Evolutionary conservation across 345 rosid species (phyloP), one percentile per base, ranked within the genome.

Genomic region (Salix brachista): DNA sequence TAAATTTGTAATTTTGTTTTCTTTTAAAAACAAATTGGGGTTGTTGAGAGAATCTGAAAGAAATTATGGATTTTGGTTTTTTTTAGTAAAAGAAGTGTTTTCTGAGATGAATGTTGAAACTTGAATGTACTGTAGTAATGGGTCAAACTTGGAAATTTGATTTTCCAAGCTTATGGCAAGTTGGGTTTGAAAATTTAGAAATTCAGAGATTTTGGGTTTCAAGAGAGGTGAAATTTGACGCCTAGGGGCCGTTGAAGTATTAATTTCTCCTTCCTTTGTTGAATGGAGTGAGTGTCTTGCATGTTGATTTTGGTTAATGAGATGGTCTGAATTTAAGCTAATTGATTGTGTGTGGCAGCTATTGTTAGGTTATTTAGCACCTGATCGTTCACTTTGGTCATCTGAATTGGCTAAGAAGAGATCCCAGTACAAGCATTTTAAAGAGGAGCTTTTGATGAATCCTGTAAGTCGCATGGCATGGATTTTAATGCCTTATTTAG

Each of bases 391-490:
- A 17, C 84, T 89, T 13, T 95, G 99, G 98, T 83, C 88, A 11
- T 82, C 91, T 70, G 99, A 95, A 79, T 79, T 95, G 81, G 86
- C 94, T 54, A 95, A 89, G 89, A 95, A 85, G 84, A 89, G 99
- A 84, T 86, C 92, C 46, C 98, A 95, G 86, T 95, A 91, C 89
- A 89, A 81, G 86, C 92, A 85, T 74, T 93, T 95, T 77, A 95
- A 93, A 82, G 93, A 88, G 14, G 99, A 95, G 79, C 97, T 95
- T 75, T 80, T 95, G 77, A 90, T 93, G 92, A 95, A 95, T 72
- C 99, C 99, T 83, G 99, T 95, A 88, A 85, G 96, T 83, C 39
- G 52, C 32, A 58, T 77, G 66, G 46, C 34, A 19, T 2, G 23
- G 4, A 6, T 46, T 80, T 46, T 56, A 37, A 46, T 58, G 18